phyloP scores from a whole-genome alignment of 2,329 filamentous ascomycete species.

The Nothomitra cinnamomea region DNA sequence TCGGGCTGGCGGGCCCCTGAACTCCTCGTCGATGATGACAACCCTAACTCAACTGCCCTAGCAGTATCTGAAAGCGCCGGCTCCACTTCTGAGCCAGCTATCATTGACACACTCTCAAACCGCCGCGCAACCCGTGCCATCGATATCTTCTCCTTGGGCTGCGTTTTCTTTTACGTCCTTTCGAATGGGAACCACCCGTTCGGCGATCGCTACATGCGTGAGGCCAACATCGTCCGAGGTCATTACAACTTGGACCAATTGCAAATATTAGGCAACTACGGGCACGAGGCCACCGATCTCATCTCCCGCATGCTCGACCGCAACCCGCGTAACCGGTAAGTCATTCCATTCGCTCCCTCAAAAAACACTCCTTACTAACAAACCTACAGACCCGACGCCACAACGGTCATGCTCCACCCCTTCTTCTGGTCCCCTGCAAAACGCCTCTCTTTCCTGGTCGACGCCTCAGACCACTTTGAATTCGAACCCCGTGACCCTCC shows the following conservation, averaged over 20 bases:
- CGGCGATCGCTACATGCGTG: conserved; percentile 84
- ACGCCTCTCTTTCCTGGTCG: conserved; percentile 80
- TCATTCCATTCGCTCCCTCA: conserved; percentile 1
- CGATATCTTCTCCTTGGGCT: conserved; percentile 90
- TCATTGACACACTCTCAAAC: conserved; percentile 38
- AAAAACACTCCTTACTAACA: conserved; percentile 10
- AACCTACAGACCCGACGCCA: conserved; percentile 49
- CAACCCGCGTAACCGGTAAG: conserved; percentile 41
- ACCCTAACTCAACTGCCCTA: conserved; percentile 22
- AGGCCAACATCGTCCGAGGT: conserved; percentile 92
- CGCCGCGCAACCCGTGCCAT: conserved; percentile 87
- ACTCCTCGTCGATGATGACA: conserved; percentile 65
- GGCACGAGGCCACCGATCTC: conserved; percentile 73
- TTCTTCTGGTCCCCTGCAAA: conserved; percentile 95
- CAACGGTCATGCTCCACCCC: conserved; percentile 73
- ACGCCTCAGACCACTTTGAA: conserved; percentile 92
- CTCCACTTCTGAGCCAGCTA: conserved; percentile 27
- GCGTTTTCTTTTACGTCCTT: conserved; percentile 98
- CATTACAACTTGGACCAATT: conserved; percentile 56
- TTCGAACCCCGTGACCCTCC: conserved; percentile 76
- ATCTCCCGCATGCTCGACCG: conserved; percentile 64
- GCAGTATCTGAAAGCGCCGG: conserved; percentile 3
- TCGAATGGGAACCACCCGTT: conserved; percentile 87
- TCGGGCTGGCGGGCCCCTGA: conserved; percentile 95
- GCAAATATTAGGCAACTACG: conserved; percentile 63